Evolutionary conservation across 768 basidiomycete genomes (phyloP), one percentile per base, ranked within the genome.

Genomic region (Amanita exitialis): DNA sequence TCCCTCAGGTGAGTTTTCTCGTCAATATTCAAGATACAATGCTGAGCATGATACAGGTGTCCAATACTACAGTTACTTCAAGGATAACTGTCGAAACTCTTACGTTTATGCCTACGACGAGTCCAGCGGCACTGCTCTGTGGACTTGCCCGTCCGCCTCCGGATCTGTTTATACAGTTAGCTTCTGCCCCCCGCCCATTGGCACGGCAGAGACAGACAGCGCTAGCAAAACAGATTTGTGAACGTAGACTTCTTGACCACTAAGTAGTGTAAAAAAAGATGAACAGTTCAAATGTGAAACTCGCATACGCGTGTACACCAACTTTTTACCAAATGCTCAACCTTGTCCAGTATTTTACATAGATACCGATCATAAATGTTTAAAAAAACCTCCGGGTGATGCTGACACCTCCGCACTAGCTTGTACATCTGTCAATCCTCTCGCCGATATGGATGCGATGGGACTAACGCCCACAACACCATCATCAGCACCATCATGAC

Each of bases 401-500:
- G 32, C 9, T 32, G 13, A 13, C 30, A 10, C 3, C 30, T 12
- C 6, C 30, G 10, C 30, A 10, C 30, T 12, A 12, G 30, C 30
- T 12, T 6, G 25, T 6, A 4, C 23, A 37, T n/a, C 38, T 39
- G 2, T 20, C 52, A 61, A 49, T 61, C 59, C 20, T 53, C 49
- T 20, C 58, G 53, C 23, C 52, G 54, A 27, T 53, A 53, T 23
- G 47, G 34, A 15, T 49, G 49, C 9, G 56, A 58, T 13, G 78
- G 77, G 4, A 80, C 75, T 16, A 79, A 49, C 3, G 69, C 68
- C 80, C 80, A 83, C 41, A 82, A 57, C n/a, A 73, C 57, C 41
- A 76, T 69, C 72, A 82, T 75, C 8, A 76, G 59, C 0, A 62
- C 72, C 77, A 83, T 81, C 79, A 82, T 79, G 3, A 74, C 68